Percentiles rank a stretch among this genome's conserved stretches.
Evolutionary conservation across 2,329 filamentous ascomycete genomes (phyloP).

Genomic region (Cylindrodendrum hubeiense): DNA sequence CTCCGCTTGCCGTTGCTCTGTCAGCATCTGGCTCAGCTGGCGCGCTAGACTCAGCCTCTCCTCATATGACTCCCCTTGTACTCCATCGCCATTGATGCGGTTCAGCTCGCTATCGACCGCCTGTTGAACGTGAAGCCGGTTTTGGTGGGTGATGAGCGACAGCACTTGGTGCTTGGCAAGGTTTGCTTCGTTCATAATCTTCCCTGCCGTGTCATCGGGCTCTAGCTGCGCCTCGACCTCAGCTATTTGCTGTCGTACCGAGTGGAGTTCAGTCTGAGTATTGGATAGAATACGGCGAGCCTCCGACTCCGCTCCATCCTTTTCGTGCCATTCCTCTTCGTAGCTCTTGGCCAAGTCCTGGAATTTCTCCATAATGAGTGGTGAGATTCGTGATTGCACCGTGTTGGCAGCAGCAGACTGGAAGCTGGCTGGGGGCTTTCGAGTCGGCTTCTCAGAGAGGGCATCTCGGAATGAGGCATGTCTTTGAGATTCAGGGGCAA

Average conservation of each 20-base stretch:
- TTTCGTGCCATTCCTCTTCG: slow-evolving; percentile 81
- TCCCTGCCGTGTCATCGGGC: slow-evolving; percentile 64
- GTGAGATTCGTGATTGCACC: slow-evolving; percentile 76
- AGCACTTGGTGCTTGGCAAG: slow-evolving; percentile 61
- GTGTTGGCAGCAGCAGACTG: slow-evolving; percentile 76
- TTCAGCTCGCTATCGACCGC: slow-evolving; percentile 64
- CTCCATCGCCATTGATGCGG: slow-evolving; percentile 62
- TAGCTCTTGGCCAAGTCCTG: slow-evolving; percentile 77
- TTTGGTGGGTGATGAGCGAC: slow-evolving; percentile 65
- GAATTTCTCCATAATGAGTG: slow-evolving; percentile 78
- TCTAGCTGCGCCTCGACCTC: slow-evolving; percentile 69
- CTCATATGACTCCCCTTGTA: slow-evolving; percentile 61
- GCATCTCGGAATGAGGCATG: slow-evolving; percentile 67
- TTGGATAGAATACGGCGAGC: slow-evolving; percentile 74
- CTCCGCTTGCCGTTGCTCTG: slow-evolving; percentile 73
- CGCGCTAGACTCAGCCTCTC: slow-evolving; percentile 70
- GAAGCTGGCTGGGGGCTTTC: slow-evolving; percentile 58
- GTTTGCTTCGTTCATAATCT: slow-evolving; percentile 65
- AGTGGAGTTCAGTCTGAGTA: slow-evolving; percentile 75
- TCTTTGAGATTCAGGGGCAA: slow-evolving; percentile 71
- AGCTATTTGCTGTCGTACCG: slow-evolving; percentile 69
- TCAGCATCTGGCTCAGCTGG: slow-evolving; percentile 67
- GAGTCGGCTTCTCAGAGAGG: slow-evolving; percentile 55
- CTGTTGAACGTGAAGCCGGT: slow-evolving; percentile 64
- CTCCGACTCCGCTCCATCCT: slow-evolving; percentile 77